These are phyloP conservation scores for Leucaena leucocephala DNA, from an alignment of 306 rosid genomes.

Conservation along the genomic window DNA sequence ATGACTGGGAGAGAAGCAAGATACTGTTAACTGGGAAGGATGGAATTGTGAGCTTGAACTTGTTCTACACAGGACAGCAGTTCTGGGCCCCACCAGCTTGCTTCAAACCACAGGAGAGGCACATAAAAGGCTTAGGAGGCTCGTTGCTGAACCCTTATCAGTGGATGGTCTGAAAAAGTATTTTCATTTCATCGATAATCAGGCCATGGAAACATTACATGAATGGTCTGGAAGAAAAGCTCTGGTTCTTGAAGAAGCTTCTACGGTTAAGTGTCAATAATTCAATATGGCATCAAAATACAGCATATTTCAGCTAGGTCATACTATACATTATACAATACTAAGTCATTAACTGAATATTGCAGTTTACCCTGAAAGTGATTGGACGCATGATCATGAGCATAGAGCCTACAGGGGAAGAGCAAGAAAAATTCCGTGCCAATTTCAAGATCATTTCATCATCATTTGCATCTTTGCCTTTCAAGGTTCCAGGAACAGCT, in stretches of 20 bases:
- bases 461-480: conserved; percentile 82
- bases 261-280: conserved; percentile 66
- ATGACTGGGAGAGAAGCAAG: conserved; percentile 95
- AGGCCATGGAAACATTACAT: conserved; percentile 65
- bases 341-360: conserved; percentile 13
- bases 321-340: not conserved
- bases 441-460: conserved; percentile 85
- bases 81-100: conserved; percentile 81
- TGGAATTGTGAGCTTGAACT: conserved; percentile 82
- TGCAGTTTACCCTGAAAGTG: conserved; percentile 84
- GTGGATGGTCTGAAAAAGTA: conserved; percentile 74
- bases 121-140: conserved; percentile 74
- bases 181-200: conserved; percentile 71
- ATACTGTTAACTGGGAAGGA: conserved; percentile 74
- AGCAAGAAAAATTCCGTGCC: conserved; percentile 75
- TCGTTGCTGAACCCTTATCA: conserved; percentile 79
- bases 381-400: conserved; percentile 95
- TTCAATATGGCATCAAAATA: not conserved
- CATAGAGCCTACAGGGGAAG: conserved; percentile 80
- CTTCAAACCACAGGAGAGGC: conserved; percentile 79
- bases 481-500: conserved; percentile 82
- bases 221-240: conserved; percentile 64
- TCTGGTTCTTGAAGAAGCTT: conserved; percentile 75
- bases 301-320: conserved; percentile 9
- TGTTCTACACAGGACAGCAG: conserved; percentile 82